Evolutionary conservation across 1,139 yeast genomes (phyloP).

Genomic region (Hyphopichia burtonii): DNA sequence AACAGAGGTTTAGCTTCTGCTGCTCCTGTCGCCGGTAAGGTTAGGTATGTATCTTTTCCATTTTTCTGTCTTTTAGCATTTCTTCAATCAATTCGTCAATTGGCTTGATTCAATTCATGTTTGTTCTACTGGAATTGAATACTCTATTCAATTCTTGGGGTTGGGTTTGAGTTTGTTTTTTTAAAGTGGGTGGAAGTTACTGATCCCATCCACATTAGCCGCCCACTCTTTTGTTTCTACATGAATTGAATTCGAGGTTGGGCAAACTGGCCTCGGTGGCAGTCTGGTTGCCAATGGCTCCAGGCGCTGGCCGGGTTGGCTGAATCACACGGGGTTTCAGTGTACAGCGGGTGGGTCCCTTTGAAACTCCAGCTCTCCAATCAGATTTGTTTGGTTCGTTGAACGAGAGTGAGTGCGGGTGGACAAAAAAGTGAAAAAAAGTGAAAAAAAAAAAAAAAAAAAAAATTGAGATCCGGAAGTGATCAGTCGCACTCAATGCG

Average conservation of each 20-base stretch:
- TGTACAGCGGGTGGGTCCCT: not conserved
- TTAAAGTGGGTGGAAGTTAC: not conserved
- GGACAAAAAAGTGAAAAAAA: not conserved
- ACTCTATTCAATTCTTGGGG: too few relatives aligned
- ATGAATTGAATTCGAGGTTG: too few relatives aligned
- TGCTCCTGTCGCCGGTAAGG: slow-evolving; percentile 81
- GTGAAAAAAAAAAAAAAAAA: not conserved
- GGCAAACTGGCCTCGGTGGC: too few relatives aligned
- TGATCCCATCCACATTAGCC: not conserved
- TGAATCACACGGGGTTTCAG: too few relatives aligned
- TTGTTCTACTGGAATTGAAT: not conserved
- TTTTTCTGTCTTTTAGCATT: not conserved
- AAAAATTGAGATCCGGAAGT: not conserved
- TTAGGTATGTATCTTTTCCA: slow-evolving; percentile 63
- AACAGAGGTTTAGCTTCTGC: slow-evolving; percentile 87
- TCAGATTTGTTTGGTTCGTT: not conserved
- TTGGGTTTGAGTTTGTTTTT: too few relatives aligned
- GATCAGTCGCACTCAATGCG: not conserved
- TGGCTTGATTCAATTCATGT: not conserved
- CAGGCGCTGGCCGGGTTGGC: too few relatives aligned
- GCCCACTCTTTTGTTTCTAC: not conserved
- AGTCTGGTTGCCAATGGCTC: too few relatives aligned
- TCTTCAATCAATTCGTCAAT: slow-evolving; percentile 4
- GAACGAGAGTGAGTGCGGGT: not conserved
- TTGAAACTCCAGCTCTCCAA: not conserved